Conservation (phyloP, 2,329 filamentous ascomycete genomes). For the Ascochyta fabae region DNA sequence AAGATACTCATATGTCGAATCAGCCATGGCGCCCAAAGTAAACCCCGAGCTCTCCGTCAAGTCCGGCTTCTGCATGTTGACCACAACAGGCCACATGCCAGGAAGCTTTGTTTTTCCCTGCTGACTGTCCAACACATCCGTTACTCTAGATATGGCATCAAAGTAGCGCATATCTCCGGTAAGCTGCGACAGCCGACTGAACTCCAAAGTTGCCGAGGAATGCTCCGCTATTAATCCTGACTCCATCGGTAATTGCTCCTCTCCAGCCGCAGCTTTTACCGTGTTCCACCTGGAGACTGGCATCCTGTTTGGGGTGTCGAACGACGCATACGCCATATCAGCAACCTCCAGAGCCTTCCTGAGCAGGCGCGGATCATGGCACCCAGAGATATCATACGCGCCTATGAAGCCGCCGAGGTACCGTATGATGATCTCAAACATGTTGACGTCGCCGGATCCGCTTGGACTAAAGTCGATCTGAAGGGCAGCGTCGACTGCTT, state of each 20-base stretch:
- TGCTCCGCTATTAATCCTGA: constrained; percentile 54
- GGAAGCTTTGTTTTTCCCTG: constrained; percentile 52
- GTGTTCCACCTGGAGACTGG: constrained; percentile 61
- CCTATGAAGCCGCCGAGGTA: constrained; percentile 86
- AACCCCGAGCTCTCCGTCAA: constrained; percentile 33
- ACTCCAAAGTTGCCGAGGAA: constrained; percentile 55
- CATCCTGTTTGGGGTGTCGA: constrained; percentile 94
- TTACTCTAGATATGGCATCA: constrained; percentile 54
- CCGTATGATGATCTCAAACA: constrained; percentile 66
- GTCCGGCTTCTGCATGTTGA: constrained; percentile 49
- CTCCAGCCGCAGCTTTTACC: constrained; percentile 42
- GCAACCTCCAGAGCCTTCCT: constrained; percentile 80
- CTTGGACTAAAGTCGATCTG: constrained; percentile 51
- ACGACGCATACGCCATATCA: constrained; percentile 79
- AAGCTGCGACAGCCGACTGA: constrained; percentile 53
- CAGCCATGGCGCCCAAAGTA: constrained; percentile 37
- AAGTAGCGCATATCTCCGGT: constrained; percentile 55
- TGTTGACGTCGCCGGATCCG: constrained; percentile 50
- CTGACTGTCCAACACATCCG: constrained; percentile 48
- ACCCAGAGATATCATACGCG: constrained; percentile 83
- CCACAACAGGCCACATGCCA: constrained; percentile 56
- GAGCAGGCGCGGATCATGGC: constrained; percentile 68
- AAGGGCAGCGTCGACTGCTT: constrained; percentile 51
- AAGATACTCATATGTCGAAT: constrained; percentile 50
- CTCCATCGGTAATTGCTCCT: constrained; percentile 47